Percentiles rank a stretch among this genome's conserved stretches.
These are phyloP conservation scores for Draba incana DNA, from an alignment of 345 rosid species.

Conservation along the genomic window DNA sequence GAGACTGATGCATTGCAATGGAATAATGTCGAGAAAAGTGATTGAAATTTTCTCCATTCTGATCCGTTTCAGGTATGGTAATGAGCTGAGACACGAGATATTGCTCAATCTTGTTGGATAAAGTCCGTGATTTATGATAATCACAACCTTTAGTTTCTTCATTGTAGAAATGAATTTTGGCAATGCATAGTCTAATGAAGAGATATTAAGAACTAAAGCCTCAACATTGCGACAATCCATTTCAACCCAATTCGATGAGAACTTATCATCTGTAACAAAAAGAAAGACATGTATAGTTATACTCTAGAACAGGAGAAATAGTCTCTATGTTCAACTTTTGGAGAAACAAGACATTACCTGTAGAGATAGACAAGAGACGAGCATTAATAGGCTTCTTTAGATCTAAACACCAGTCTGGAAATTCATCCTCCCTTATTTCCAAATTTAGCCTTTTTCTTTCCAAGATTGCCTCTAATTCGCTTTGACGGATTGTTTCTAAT, in stretches of 20 bases:
- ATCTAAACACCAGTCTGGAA: slow-evolving; percentile 48
- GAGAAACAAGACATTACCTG: slow-evolving; percentile 37
- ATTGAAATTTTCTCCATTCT: slow-evolving; percentile 51
- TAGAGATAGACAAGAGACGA: slow-evolving; percentile 46
- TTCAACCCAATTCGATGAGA: slow-evolving; percentile 47
- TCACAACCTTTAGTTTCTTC: slow-evolving; percentile 51
- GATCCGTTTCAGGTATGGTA: slow-evolving; percentile 53
- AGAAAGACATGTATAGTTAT: too few species aligned
- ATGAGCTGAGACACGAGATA: slow-evolving; percentile 39
- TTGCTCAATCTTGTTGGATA: slow-evolving; percentile 44
- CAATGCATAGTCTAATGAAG: slow-evolving; percentile 43
- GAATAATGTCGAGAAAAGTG: slow-evolving; percentile 30
- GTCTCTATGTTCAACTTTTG: background rate
- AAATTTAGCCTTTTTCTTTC: slow-evolving; percentile 45
- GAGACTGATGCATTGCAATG: slow-evolving; percentile 35
- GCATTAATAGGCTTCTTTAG: slow-evolving; percentile 10
- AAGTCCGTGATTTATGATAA: slow-evolving; percentile 47
- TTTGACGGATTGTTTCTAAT: background rate
- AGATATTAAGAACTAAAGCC: slow-evolving; percentile 50
- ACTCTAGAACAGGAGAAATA: background rate
- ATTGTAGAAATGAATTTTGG: slow-evolving; percentile 52
- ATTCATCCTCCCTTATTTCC: slow-evolving; percentile 32
- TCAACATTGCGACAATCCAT: slow-evolving; percentile 48
- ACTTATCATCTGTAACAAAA: slow-evolving; percentile 48
- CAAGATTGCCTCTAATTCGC: background rate